Base-by-base conservation (phyloP, 148 eudicot species). In the Rhododendron vialii region DNA sequence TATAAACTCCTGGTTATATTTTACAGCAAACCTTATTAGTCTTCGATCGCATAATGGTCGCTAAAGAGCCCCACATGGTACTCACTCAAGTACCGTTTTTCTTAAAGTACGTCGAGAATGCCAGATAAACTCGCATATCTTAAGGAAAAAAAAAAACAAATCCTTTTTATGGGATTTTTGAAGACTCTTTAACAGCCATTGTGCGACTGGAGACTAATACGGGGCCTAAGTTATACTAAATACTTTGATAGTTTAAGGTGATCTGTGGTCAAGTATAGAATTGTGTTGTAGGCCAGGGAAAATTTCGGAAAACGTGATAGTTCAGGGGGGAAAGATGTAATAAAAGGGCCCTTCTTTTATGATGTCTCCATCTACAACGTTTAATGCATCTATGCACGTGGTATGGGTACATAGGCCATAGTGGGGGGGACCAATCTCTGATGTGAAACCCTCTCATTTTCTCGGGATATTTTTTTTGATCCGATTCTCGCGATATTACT, bases 331-430 rank as follows among this genome's bases (percentile, higher is more conserved):
- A 1, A 57, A 59, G 65, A 59, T 20, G 65, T 55, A 55, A 17
- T 59, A 59, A 57, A 18, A 22, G 50, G 12, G 17, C n/a, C 48
- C 41, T 81, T 33, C 14, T 33, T 48, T 45, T 65, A 50, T 83
- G 38, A 83, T 71, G 57, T 53, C 57, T 48, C 1, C 2, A 41
- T 83, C 78, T 67, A 6, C 85, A 36, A 83, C 69, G 15, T 83
- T 28, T 69, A 78, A 45, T 83, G 78, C 59, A 47, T 83, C 85
- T 47, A 69, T 45, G 85, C 85, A 83, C 78, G 78, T 83, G 85
- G 61, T 67, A 67, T 48, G 30, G 78, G 20, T 61, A 47, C 43
- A 4, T 28, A 1, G 17, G 75, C 33, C 43, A 10, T 14, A 13
- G 2, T 41, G 63, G 28, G 7, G 20, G 38, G 76, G 76, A 71